These are phyloP conservation scores for Aspergillus neotritici DNA, from an alignment of 2,329 filamentous ascomycete species.

Conservation along the genomic window DNA sequence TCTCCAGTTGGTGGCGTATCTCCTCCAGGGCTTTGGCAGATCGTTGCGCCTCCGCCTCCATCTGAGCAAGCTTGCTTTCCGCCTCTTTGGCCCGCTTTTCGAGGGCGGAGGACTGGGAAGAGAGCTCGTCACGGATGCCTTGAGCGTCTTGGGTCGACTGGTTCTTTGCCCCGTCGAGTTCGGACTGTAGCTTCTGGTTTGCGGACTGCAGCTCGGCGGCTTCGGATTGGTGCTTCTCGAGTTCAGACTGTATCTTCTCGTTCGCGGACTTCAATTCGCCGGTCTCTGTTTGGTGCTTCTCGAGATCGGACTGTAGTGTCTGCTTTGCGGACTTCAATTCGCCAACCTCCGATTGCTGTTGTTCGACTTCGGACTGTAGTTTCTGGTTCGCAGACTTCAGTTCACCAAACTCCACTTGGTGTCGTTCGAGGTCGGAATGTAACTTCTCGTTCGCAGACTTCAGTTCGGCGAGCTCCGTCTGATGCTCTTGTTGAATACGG, in stretches of 20 bases:
- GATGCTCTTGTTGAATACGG: slow-evolving; percentile 35
- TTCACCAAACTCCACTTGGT: slow-evolving; percentile 56
- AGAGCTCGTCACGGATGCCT: slow-evolving; percentile 49
- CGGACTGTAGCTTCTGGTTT: slow-evolving; percentile 51
- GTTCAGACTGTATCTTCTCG: slow-evolving; percentile 48
- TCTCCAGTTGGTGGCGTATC: slow-evolving; percentile 24
- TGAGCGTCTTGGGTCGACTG: slow-evolving; percentile 52
- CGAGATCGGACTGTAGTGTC: slow-evolving; percentile 46
- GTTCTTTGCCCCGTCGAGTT: slow-evolving; percentile 46
- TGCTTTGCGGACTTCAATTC: slow-evolving; percentile 54
- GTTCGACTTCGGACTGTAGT: slow-evolving; percentile 44
- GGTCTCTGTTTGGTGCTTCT: slow-evolving; percentile 51
- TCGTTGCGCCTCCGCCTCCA: slow-evolving; percentile 37
- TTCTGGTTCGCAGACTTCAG: slow-evolving; percentile 54
- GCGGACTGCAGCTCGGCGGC: slow-evolving; percentile 52
- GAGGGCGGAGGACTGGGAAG: slow-evolving; percentile 39
- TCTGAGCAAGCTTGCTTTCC: slow-evolving; percentile 23
- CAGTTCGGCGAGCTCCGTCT: slow-evolving; percentile 57
- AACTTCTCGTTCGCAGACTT: slow-evolving; percentile 55
- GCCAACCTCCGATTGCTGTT: slow-evolving; percentile 51
- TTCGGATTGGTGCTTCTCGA: slow-evolving; percentile 47
- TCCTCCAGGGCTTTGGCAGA: slow-evolving; percentile 53
- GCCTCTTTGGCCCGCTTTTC: slow-evolving; percentile 47
- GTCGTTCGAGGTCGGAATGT: slow-evolving; percentile 44
- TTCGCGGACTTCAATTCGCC: slow-evolving; percentile 55